Evolutionary conservation across 1,284 basidiomycete genomes (phyloP).

Genomic region (Ganoderma meredithae): DNA sequence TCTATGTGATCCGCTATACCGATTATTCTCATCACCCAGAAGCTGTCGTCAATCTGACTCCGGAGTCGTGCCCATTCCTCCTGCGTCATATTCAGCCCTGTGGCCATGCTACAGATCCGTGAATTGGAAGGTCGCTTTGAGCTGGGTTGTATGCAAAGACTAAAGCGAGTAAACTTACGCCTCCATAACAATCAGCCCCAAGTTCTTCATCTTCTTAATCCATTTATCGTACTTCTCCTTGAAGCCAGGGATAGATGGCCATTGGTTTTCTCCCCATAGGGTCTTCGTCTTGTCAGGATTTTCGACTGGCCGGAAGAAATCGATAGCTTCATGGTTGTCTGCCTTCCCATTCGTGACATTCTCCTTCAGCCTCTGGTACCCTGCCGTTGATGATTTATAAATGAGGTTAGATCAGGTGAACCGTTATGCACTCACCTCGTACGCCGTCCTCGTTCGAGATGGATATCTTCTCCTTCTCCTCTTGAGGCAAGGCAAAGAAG

Average conservation of each 20-base stretch:
- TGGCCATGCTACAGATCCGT: constrained; percentile 66
- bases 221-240: constrained; percentile 70
- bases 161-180: constrained; percentile 57
- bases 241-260: constrained; percentile 71
- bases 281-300: constrained; percentile 72
- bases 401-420: background rate
- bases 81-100: constrained; percentile 74
- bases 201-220: constrained; percentile 82
- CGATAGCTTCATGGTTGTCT: constrained; percentile 87
- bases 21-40: constrained; percentile 88
- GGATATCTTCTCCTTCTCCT: constrained; percentile 75
- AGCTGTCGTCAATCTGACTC: constrained; percentile 76
- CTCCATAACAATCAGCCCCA: constrained; percentile 82
- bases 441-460: constrained; percentile 74
- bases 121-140: background rate
- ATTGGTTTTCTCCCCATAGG: constrained; percentile 86
- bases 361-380: constrained; percentile 76
- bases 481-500: constrained; percentile 77
- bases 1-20: constrained; percentile 48
- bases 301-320: constrained; percentile 79
- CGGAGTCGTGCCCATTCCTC: constrained; percentile 76
- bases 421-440: constrained; percentile 60
- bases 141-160: background rate
- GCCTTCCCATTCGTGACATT: constrained; percentile 87
- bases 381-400: constrained; percentile 33